Conservation (phyloP, 2,329 filamentous ascomycete species). For the Fusarium pseudograminearum region DNA sequence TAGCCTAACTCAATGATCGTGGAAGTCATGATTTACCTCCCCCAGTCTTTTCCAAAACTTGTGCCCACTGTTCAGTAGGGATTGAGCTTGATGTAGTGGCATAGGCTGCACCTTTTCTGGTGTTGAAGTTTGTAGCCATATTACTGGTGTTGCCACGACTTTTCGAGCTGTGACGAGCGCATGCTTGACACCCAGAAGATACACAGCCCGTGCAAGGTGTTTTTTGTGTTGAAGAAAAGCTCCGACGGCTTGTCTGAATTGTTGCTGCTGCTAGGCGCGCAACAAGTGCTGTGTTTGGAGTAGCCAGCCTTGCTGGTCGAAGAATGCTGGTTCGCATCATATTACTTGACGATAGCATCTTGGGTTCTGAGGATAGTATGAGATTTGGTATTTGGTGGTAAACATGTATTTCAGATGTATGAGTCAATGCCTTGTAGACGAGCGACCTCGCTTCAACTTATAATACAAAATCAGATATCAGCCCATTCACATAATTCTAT, state of each 20-base stretch:
- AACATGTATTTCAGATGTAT: background rate
- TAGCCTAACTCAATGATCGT: background rate
- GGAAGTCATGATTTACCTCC: slow-evolving; percentile 59
- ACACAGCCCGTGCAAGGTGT: slow-evolving; percentile 32
- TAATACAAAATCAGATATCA: background rate
- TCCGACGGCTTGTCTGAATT: slow-evolving; percentile 14
- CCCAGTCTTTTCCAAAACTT: slow-evolving; percentile 83
- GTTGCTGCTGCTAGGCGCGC: slow-evolving; percentile 25
- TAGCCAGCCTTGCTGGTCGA: slow-evolving; percentile 19
- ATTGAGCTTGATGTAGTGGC: slow-evolving; percentile 54
- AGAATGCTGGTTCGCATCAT: slow-evolving; percentile 35
- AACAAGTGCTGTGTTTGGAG: slow-evolving; percentile 27
- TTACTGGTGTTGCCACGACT: slow-evolving; percentile 18
- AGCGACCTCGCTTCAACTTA: slow-evolving; percentile 17
- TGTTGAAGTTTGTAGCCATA: slow-evolving; percentile 21
- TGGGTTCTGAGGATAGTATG: background rate
- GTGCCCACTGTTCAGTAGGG: slow-evolving; percentile 87
- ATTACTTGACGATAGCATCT: slow-evolving; percentile 35
- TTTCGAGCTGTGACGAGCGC: slow-evolving; percentile 28
- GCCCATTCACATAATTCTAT: slow-evolving; percentile 9
- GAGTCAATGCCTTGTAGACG: background rate
- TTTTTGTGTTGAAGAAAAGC: slow-evolving; percentile 35
- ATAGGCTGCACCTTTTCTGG: slow-evolving; percentile 36
- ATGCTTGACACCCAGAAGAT: slow-evolving; percentile 24
- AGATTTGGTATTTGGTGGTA: background rate